Conservation (phyloP, 176 grass and related monocot genomes). For the Melocanna baccifera region DNA sequence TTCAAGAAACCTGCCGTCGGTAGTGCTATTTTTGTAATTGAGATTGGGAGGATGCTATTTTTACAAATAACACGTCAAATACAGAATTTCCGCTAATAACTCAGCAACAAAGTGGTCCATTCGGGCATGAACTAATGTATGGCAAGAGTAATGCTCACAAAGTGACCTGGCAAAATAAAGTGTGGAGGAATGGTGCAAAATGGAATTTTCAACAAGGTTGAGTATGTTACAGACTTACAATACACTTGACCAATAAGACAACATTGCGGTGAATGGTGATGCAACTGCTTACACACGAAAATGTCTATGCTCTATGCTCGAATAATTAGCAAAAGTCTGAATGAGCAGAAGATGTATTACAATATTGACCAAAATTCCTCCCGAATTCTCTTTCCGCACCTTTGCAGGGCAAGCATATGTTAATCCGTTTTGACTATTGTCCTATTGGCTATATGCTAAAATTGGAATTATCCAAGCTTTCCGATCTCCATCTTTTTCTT, state of each 20-base stretch:
- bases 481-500: slow-evolving; percentile 98
- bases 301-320: background rate
- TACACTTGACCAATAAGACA: background rate
- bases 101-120: background rate
- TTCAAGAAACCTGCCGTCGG: no score
- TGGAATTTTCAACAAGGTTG: background rate
- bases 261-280: background rate
- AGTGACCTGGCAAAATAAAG: background rate
- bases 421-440: slow-evolving; percentile 6
- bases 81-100: no score
- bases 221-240: background rate
- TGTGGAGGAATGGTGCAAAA: background rate
- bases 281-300: background rate
- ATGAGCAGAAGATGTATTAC: background rate
- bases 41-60: no score
- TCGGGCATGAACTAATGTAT: background rate
- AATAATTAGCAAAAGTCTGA: slow-evolving; percentile 14
- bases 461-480: slow-evolving; percentile 48
- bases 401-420: slow-evolving; percentile 14
- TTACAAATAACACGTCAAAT: no score
- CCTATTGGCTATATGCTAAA: slow-evolving; percentile 13
- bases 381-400: background rate
- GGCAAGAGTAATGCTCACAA: background rate
- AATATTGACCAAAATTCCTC: slow-evolving; percentile 36
- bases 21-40: no score